These are phyloP conservation scores for Remersonia thermophila DNA, from an alignment of 2,329 filamentous ascomycete genomes.

Conservation along the genomic window DNA sequence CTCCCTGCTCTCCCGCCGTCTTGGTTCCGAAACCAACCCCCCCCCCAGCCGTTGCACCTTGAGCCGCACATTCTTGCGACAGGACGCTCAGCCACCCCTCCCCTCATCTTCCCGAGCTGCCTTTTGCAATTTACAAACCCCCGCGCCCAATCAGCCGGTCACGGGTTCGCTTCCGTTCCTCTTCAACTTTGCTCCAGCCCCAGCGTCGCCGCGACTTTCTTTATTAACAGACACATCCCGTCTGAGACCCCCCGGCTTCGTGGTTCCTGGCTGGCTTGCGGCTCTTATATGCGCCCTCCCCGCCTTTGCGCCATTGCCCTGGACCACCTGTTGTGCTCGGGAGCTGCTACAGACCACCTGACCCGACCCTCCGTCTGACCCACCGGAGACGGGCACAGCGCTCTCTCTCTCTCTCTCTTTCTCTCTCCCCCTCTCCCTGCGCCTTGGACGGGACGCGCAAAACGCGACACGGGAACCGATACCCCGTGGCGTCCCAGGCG, in stretches of 20 bases:
- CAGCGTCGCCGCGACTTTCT: too few species aligned
- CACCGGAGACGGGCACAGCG: slow-evolving; percentile 5
- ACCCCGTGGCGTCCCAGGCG: neutral
- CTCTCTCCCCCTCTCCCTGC: neutral
- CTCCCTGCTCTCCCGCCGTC: slow-evolving; percentile 1
- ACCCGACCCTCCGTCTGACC: slow-evolving; percentile 3
- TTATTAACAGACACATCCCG: too few species aligned
- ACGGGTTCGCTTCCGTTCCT: slow-evolving; percentile 13
- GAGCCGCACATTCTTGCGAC: slow-evolving; percentile 16
- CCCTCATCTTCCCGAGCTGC: slow-evolving; percentile 7
- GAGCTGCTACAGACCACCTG: slow-evolving; percentile 7
- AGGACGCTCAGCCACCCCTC: slow-evolving; percentile 8
- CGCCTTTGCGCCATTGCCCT: slow-evolving; percentile 7
- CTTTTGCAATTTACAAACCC: slow-evolving; percentile 15
- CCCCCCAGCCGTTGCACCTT: slow-evolving; percentile 13
- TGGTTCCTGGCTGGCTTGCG: slow-evolving; percentile 10
- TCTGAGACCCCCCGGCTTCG: slow-evolving; percentile 12
- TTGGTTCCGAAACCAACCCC: slow-evolving; percentile 10
- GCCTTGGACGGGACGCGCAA: neutral
- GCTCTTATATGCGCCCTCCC: slow-evolving; percentile 15
- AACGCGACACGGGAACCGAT: neutral
- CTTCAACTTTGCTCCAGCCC: slow-evolving; percentile 8
- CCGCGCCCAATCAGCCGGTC: slow-evolving; percentile 18
- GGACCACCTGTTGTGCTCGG: slow-evolving; percentile 7
- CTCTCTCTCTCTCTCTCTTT: too few species aligned